Conservation (phyloP, 345 rosid genomes). For the Eucalyptus albens region DNA sequence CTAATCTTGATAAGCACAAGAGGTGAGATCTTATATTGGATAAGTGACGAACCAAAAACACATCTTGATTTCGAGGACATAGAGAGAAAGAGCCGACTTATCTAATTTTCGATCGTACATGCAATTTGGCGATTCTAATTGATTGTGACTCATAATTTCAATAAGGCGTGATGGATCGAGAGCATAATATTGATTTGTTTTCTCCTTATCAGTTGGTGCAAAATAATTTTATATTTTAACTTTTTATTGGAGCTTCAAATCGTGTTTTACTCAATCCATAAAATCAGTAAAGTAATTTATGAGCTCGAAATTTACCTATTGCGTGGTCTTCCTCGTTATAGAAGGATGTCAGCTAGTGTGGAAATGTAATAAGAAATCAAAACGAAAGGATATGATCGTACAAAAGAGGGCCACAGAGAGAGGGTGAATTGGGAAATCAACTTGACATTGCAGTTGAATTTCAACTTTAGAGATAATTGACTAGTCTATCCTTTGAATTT, state of each 20-base stretch:
- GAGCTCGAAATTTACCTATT: not conserved
- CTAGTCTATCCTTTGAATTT: not conserved
- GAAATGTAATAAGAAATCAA: not conserved
- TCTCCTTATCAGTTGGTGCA: not conserved
- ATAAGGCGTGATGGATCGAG: fast-evolving
- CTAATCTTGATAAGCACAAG: not conserved
- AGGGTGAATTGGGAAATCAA: not conserved
- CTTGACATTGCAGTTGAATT: not conserved
- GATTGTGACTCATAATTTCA: not conserved
- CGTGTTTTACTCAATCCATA: not conserved
- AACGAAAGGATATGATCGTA: not conserved
- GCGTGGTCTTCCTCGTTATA: not conserved
- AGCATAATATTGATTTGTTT: fast-evolving
- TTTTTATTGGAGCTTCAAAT: too few relatives aligned
- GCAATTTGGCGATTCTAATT: not conserved
- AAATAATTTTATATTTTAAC: not conserved
- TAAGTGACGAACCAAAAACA: not conserved
- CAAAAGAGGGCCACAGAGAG: not conserved
- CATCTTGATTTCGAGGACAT: not conserved
- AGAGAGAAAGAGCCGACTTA: not conserved
- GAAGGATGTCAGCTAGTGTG: not conserved
- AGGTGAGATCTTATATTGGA: not conserved
- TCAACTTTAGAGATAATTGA: not conserved
- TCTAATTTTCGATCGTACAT: not conserved
- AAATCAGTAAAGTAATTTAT: not conserved